Evolutionary conservation across 371 early-diverging fungal genomes (phyloP).

Genomic region (Actinomucor elegans): DNA sequence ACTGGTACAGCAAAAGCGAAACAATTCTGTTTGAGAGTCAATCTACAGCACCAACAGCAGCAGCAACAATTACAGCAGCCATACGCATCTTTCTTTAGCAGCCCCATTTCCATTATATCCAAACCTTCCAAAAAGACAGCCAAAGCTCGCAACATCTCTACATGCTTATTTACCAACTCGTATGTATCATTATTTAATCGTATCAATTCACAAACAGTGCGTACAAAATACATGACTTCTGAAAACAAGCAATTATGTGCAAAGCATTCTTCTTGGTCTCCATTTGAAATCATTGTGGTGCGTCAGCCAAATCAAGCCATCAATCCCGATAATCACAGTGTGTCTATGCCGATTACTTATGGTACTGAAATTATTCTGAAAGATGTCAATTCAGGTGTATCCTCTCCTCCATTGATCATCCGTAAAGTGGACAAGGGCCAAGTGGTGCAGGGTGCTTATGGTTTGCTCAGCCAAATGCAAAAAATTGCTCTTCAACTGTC

Average conservation of each 20-base stretch:
- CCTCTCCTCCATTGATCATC: conserved; percentile 73
- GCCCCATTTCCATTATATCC: conserved; percentile 78
- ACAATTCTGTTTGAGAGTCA: conserved; percentile 66
- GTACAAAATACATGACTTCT: conserved; percentile 78
- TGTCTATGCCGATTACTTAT: conserved; percentile 62
- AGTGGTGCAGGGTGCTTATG: conserved; percentile 60
- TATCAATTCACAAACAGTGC: conserved; percentile 87
- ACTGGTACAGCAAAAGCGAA: conserved; percentile 80
- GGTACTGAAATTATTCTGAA: conserved; percentile 76
- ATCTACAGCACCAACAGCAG: conserved; percentile 9
- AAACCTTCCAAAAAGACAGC: conserved; percentile 88
- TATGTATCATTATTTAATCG: conserved; percentile 76
- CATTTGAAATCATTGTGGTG: conserved; percentile 70
- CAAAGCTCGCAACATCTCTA: conserved; percentile 75
- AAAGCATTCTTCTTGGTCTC: conserved; percentile 77
- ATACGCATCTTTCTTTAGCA: conserved; percentile 65
- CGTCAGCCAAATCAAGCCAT: conserved; percentile 43
- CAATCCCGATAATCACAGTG: conserved; percentile 30
- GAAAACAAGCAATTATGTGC: conserved; percentile 60
- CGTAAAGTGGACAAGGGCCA: conserved; percentile 80
- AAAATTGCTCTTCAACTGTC: conserved; percentile 74
- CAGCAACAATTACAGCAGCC: conserved; percentile 12
- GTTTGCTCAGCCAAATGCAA: conserved; percentile 86
- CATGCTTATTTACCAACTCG: conserved; percentile 72
- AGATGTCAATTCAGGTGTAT: conserved; percentile 62